Percentiles rank a stretch among this genome's conserved stretches.
These are phyloP conservation scores for Nitzschia sp. DNA, from an alignment of 108 stramenopile species.

Conservation along the genomic window DNA sequence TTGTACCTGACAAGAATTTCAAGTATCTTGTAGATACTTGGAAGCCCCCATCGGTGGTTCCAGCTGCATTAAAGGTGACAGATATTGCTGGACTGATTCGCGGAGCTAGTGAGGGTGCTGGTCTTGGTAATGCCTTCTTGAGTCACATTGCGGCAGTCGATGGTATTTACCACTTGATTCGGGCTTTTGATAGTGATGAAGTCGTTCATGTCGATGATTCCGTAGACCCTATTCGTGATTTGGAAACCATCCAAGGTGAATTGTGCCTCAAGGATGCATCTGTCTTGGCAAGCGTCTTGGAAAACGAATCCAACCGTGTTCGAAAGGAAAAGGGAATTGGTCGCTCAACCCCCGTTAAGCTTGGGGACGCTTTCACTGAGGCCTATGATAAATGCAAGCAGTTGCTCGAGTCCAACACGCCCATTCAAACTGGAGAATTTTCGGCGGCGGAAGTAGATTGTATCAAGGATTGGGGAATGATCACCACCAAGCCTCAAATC, in stretches of 20 bases:
- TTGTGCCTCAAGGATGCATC: constrained; percentile 93
- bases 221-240: constrained; percentile 98
- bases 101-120: constrained; percentile 98
- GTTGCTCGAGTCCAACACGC: constrained; percentile 81
- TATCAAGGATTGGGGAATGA: constrained; percentile 87
- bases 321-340: constrained; percentile 88
- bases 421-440: constrained; percentile 87
- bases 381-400: constrained; percentile 80
- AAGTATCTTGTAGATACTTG: constrained; percentile 89
- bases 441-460: constrained; percentile 82
- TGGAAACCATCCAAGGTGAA: constrained; percentile 98
- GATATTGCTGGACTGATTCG: constrained; percentile 99
- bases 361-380: constrained; percentile 65
- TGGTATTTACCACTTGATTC: constrained; percentile 96
- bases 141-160: constrained; percentile 97
- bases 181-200: constrained; percentile 97
- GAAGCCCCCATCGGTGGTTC: constrained; percentile 86
- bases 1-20: constrained; percentile 98
- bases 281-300: constrained; percentile 59
- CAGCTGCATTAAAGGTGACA: constrained; percentile 93
- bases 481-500: constrained; percentile 98
- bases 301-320: constrained; percentile 72
- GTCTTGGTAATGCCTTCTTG: constrained; percentile 99
- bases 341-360: constrained; percentile 59
- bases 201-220: constrained; percentile 99